Conservation (phyloP, 306 rosid species). For the Trifolium dubium region DNA sequence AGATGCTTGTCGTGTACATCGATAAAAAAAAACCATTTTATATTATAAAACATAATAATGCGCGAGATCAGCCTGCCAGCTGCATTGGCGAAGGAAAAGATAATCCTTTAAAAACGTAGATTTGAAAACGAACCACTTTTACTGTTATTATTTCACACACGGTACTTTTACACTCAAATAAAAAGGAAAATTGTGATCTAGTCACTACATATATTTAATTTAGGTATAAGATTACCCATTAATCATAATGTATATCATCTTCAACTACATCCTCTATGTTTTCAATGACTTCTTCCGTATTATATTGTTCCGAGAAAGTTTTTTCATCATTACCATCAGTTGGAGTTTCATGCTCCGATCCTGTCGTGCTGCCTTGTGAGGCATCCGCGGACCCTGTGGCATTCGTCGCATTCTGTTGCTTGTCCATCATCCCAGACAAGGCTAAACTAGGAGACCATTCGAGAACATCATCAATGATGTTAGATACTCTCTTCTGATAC, state of each 20-base stretch:
- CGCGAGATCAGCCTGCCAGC: constrained; percentile 13
- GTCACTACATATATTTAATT: constrained; percentile 47
- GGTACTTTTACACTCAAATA: constrained; percentile 65
- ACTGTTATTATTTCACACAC: constrained; percentile 57
- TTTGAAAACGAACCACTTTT: constrained; percentile 44
- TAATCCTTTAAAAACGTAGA: constrained; percentile 20
- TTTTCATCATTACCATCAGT: constrained; percentile 46
- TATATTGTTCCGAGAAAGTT: constrained; percentile 49
- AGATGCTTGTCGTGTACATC: neutral
- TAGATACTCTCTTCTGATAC: constrained; percentile 88
- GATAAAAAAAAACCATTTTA: constrained; percentile 1
- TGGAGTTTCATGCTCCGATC: constrained; percentile 49
- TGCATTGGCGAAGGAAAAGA: neutral
- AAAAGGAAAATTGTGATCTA: constrained; percentile 51
- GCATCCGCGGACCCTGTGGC: constrained; percentile 56
- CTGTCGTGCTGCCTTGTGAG: constrained; percentile 48
- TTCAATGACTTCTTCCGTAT: constrained; percentile 55
- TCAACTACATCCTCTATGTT: constrained; percentile 53
- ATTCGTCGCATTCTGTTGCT: constrained; percentile 68
- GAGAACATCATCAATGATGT: constrained; percentile 95
- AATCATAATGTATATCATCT: constrained; percentile 59
- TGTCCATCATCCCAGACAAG: constrained; percentile 96
- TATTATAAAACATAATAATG: constrained; percentile 14
- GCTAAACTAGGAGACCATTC: constrained; percentile 98
- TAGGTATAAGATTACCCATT: constrained; percentile 42